phyloP scores from a whole-genome alignment of 768 basidiomycete genomes.

The Mrakia blollopis region DNA sequence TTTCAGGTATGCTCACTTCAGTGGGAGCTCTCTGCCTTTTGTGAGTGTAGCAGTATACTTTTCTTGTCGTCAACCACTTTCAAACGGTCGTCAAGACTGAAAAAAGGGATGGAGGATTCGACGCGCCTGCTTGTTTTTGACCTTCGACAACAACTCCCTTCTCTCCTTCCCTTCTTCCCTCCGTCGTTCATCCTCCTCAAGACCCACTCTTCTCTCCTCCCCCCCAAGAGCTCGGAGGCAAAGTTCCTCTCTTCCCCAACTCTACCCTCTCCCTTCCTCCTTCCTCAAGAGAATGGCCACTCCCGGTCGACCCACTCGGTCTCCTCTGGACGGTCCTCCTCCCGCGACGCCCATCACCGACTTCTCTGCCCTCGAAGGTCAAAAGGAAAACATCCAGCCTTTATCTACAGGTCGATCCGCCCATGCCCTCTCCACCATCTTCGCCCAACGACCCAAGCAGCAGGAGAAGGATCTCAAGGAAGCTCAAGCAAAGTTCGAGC shows the following conservation, averaged over 20 bases:
- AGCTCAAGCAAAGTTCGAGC: slow-evolving; percentile 44
- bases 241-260: not conserved
- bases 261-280: not conserved
- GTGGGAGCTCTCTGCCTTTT: no score
- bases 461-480: slow-evolving; percentile 53
- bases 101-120: not conserved
- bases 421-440: slow-evolving; percentile 46
- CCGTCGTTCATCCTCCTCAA: not conserved
- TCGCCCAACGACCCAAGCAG: slow-evolving; percentile 55
- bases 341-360: slow-evolving; percentile 45
- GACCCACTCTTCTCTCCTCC: not conserved
- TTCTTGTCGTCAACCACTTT: not conserved
- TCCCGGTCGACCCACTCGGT: not conserved
- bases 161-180: not conserved
- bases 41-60: no score
- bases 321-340: not conserved
- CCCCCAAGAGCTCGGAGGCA: not conserved
- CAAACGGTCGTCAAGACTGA: not conserved
- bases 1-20: no score
- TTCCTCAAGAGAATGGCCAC: not conserved
- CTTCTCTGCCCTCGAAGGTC: slow-evolving; percentile 47
- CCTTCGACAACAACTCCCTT: not conserved
- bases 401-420: slow-evolving; percentile 49
- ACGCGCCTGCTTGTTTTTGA: not conserved
- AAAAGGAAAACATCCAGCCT: slow-evolving; percentile 52